phyloP scores from a whole-genome alignment of 2,329 filamentous ascomycete species.

The Diaporthe nobilis region DNA sequence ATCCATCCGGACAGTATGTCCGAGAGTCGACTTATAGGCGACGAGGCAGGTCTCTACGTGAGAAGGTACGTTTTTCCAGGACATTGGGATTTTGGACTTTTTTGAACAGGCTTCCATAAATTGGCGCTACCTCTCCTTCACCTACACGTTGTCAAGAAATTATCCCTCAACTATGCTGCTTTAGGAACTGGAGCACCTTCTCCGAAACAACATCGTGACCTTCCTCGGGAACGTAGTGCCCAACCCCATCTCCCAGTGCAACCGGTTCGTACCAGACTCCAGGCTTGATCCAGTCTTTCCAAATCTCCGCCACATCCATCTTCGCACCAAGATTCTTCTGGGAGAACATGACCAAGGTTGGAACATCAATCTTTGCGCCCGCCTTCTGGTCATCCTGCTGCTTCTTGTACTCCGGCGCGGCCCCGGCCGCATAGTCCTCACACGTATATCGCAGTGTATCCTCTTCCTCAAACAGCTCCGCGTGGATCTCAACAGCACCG shows the following conservation, averaged over 20 bases:
- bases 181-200: conserved; percentile 9
- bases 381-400: conserved; percentile 60
- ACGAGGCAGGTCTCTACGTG: no score
- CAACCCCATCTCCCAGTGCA: conserved; percentile 42
- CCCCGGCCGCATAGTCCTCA: conserved; percentile 62
- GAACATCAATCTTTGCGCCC: conserved; percentile 58
- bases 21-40: no score
- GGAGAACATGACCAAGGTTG: conserved; percentile 60
- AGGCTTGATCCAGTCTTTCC: conserved; percentile 60
- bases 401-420: conserved; percentile 56
- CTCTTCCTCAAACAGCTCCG: conserved; percentile 56
- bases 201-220: conserved; percentile 44
- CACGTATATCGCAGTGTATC: conserved; percentile 59
- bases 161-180: not conserved
- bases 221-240: conserved; percentile 47
- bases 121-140: no score
- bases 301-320: conserved; percentile 57
- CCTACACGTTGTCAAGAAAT: not conserved
- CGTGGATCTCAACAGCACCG: conserved; percentile 59
- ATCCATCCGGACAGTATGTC: not conserved
- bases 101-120: no score
- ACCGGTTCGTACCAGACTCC: conserved; percentile 43
- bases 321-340: conserved; percentile 58
- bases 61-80: not conserved
- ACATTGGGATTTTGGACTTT: no score